Base-by-base conservation (phyloP, 2,329 filamentous ascomycete species). In the Sclerotinia borealis region DNA sequence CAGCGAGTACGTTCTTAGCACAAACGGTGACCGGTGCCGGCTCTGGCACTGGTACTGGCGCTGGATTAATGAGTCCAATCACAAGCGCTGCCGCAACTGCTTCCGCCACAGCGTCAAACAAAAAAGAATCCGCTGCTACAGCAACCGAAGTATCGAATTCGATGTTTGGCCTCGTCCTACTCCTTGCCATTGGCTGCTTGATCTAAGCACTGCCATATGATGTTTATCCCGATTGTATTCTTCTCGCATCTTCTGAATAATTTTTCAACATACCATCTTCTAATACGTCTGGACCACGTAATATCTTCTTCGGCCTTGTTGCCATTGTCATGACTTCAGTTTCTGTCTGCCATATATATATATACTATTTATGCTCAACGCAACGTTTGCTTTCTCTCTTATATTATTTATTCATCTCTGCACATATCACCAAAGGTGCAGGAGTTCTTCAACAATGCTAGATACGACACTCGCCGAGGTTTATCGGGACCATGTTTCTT, bases 211-310 rank as follows among this genome's bases (percentile, higher is more conserved):
- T n/a, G 13, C 19, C 15, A n/a, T 6, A 7, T 11, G 27, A 59
- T 37, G 19, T 15, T 31, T 17, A 41, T 52, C 52, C 31, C 34
- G 15, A 34, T 34, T 39, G 27, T 43, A 47, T 54, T 54, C 8
- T 41, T 25, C 37, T 48, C 48, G 15, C 19, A 39, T 39, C 39
- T 48, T 17, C 34, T 29, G 31, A 25, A 61, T 39, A 22, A 19
- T n/a, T 64, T 48, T n/a, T n/a, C 6, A 45, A 29, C 41, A 34
- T 41, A 61, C 34, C 22, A n/a, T 34, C 7, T 64, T 61, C 34
- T 64, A 64, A 64, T 64, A 54, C 62, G 56, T 41, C 56, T 64
- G 56, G 62, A 60, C 31, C 25, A 64, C 62, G 62, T 47, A 54
- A 64, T 41, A 59, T 27, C 22, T 43, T 49, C 34, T 41, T 27